Base-by-base conservation (phyloP, 768 basidiomycete genomes). In the Neoboletus subvelutipes region DNA sequence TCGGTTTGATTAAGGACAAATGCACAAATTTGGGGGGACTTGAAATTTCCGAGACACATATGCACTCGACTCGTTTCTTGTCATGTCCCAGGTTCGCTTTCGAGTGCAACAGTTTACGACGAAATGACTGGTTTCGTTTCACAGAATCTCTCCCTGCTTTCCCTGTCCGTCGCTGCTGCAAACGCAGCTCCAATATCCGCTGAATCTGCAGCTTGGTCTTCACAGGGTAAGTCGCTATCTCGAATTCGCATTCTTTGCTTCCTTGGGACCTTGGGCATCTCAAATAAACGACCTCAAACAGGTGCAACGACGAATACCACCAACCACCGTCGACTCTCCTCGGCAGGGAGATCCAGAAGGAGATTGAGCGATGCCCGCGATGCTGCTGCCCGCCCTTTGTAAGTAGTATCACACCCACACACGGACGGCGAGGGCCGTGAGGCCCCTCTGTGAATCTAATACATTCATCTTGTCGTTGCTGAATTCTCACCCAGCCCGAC, bases 311-410 rank as follows among this genome's bases (percentile, higher is more conserved):
- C 68, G 50, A 82, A 75, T 64, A 76, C 57, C 28, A 58, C 52
- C 55, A 81, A 87, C 63, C 87, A 90, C 69, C 83, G 90, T 52
- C 78, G 89, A 18, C 73, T 90, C 20, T 84, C 87, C 18, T 90
- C 89, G 0, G 79, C 83, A 12, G 86, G 88, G 20, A 84, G 88
- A 71, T 77, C 82, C 26, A 83, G 84, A 67, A 80, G 90, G 63
- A 77, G 90, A 55, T 69, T 90, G 60, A 90, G 88, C 70, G 90
- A 92, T 70, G 90, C 89, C 26, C 77, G 87, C 48, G 90, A 91
- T 71, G 90, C 90, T 43, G 86, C 87, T 50, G 78, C 77, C 54
- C 78, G 90, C 50, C 87, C 87, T 51, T 82, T 83, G 88, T 92
- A 72, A 77, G 86, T 87, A 55, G 53, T 57, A 51, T 43, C 29